A percentile compares a stretch with the other conserved stretches of the same genome.
phyloP scores from a whole-genome alignment of 2,329 filamentous ascomycete genomes.

The Alternaria gaisen region DNA sequence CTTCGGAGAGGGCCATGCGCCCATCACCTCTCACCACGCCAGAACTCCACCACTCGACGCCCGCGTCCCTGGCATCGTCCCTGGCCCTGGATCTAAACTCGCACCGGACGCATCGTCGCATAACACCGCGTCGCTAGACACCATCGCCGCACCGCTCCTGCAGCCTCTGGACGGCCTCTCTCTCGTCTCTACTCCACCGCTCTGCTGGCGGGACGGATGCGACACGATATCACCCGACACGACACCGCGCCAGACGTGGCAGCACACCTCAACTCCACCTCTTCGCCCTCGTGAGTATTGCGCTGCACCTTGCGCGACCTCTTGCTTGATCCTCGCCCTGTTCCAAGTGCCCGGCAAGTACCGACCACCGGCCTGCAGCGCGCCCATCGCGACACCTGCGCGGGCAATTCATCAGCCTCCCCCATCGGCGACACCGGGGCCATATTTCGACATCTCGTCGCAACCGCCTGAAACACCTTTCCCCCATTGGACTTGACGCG shows the following conservation, averaged over 20 bases:
- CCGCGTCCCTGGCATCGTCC: constrained; percentile 38
- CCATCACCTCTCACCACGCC: constrained; percentile 39
- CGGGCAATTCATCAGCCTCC: constrained; percentile 23
- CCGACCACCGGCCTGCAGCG: constrained; percentile 29
- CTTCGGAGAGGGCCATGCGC: constrained; percentile 31
- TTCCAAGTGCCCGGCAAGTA: constrained; percentile 39
- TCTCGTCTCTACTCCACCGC: constrained; percentile 29
- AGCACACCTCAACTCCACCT: constrained; percentile 24
- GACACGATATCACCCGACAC: constrained; percentile 41
- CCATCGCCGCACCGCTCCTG: constrained; percentile 34
- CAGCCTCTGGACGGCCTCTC: constrained; percentile 28
- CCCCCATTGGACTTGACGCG: constrained; percentile 14
- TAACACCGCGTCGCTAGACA: constrained; percentile 31
- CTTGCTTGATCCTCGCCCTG: constrained; percentile 22
- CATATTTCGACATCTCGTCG: constrained; percentile 8
- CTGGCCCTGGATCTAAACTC: constrained; percentile 34
- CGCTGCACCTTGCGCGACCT: constrained; percentile 32
- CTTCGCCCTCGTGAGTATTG: constrained; percentile 31
- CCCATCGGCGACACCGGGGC: constrained; percentile 4
- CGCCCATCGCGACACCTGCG: constrained; percentile 32
- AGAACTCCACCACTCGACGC: constrained; percentile 33
- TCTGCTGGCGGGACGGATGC: constrained; percentile 46
- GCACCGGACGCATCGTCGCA: constrained; percentile 41
- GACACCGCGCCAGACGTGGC: constrained; percentile 37
- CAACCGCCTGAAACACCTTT: constrained; percentile 8